phyloP scores from a whole-genome alignment of 2,329 filamentous ascomycete genomes.

The Thielaviopsis musarum region DNA sequence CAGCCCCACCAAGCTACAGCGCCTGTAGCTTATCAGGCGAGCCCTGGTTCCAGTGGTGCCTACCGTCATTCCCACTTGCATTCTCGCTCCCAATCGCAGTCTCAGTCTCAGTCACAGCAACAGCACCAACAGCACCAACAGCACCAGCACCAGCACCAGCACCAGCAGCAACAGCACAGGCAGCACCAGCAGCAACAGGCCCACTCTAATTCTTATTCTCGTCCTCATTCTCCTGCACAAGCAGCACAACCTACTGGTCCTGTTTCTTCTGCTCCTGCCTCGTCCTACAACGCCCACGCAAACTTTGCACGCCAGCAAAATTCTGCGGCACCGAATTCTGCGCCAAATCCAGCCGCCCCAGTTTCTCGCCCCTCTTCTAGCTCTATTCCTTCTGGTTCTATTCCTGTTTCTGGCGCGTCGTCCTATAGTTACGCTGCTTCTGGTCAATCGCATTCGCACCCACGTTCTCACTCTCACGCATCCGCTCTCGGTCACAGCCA shows the following conservation, averaged over 20 bases:
- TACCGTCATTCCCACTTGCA: not conserved
- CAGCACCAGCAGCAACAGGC: conserved; percentile 1
- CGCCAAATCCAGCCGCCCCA: not conserved
- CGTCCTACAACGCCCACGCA: conserved; percentile 3
- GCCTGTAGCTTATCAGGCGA: conserved; percentile 1
- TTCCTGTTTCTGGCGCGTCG: not conserved
- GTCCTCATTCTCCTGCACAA: not conserved
- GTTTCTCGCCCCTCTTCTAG: not conserved
- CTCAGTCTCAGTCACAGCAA: not conserved
- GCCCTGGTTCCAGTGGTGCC: not conserved
- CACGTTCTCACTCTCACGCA: not conserved
- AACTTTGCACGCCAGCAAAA: not conserved
- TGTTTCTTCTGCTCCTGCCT: not conserved
- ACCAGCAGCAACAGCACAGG: conserved; percentile 1
- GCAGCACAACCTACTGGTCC: not conserved
- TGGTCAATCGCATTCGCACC: not conserved
- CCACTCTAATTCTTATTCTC: not conserved
- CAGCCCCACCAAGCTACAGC: conserved; percentile 6
- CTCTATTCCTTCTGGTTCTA: not conserved
- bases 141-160: not conserved
- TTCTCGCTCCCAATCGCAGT: conserved; percentile 1
- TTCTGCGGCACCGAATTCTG: not conserved
- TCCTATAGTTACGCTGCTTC: not conserved
- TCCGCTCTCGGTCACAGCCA: not conserved
- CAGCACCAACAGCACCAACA: conserved; percentile 5